Base-by-base conservation (phyloP, 225 moss, liverwort and hornwort genomes). In the Climacium dendroides region DNA sequence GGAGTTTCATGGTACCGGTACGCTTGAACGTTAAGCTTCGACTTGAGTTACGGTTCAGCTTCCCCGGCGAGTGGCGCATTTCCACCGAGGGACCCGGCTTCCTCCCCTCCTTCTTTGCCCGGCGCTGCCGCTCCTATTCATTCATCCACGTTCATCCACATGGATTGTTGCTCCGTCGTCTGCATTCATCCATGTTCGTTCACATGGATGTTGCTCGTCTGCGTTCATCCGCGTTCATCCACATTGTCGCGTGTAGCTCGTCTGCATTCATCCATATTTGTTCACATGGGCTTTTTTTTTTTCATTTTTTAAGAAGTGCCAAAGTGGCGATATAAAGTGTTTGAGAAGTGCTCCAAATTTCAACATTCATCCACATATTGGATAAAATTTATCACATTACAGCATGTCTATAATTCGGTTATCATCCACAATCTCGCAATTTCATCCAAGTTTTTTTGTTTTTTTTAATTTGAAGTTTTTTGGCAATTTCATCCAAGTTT, bases 181-280 rank as follows among this genome's bases (percentile, higher is more conserved):
- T n/a, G n/a, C n/a, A 7, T 48, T 62, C 80, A 47, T 80, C 80
- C 62, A 61, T 7, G 8, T 80, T 22, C 61, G 8, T 62, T 48
- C 80, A 23, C 8, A 28, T 59, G 3, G 19, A 37, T 37, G 25
- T 19, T 18, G 10, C 37, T 79, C 5, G 26, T 29, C 13, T 8
- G 8, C 47, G 10, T 62, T 80, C 62, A 29, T 47, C 47, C 47
- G 62, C 2, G 2, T 9, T 60, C 19, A 3, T 32, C 13, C 62
- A 32, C 1, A 34, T 20, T 0, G 59, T 4, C n/a, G n/a, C n/a
- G n/a, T 19, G 10, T 11, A 13, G 15, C 20, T 37, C 0, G 23
- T 32, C 3, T 30, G 9, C 37, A 6, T 71, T 15, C 71, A 43
- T 71, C 28, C 9, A 25, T 9, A 5, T 3, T 69, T 45, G 45